phyloP scores from a whole-genome alignment of 2,329 filamentous ascomycete species.

The Ceratocystis huliohia region DNA sequence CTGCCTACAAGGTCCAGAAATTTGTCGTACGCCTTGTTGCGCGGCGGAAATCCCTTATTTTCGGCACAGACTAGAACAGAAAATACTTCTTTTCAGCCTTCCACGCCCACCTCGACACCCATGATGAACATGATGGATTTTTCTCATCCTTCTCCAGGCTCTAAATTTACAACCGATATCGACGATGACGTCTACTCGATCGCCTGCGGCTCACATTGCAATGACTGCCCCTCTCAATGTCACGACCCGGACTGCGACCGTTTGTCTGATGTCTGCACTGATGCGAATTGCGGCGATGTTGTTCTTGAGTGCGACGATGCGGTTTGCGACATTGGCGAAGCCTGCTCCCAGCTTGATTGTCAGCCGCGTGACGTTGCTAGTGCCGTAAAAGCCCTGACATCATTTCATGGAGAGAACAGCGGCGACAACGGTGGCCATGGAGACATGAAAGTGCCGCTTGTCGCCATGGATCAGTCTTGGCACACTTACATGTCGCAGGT shows the following conservation, averaged over 20 bases:
- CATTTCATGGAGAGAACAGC: conserved; percentile 22
- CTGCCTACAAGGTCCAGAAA: conserved; percentile 1
- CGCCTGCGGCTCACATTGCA: conserved; percentile 30
- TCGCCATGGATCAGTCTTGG: neutral
- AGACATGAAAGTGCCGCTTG: neutral
- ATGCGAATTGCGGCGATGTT: conserved; percentile 28
- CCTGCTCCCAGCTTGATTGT: conserved; percentile 20
- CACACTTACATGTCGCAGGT: conserved; percentile 6
- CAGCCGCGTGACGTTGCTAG: conserved; percentile 21
- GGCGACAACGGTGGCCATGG: conserved; percentile 17
- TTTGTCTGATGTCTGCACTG: conserved; percentile 30
- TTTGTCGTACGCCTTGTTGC: neutral
- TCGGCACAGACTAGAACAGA: neutral
- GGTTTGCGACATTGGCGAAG: conserved; percentile 22
- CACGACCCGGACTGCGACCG: conserved; percentile 28
- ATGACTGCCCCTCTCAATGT: conserved; percentile 29
- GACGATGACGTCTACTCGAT: conserved; percentile 27
- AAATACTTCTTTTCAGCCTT: neutral
- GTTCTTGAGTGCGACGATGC: conserved; percentile 18
- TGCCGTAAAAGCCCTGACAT: conserved; percentile 27
- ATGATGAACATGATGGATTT: conserved; percentile 9
- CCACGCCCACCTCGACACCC: neutral
- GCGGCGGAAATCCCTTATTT: conserved; percentile 8
- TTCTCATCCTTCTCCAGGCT: neutral
- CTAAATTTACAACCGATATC: conserved; percentile 9